A percentile compares a stretch with the other conserved stretches of the same genome.
Evolutionary conservation across 2,329 filamentous ascomycete genomes (phyloP).

Genomic region (Scopulariopsis brevicaulis): DNA sequence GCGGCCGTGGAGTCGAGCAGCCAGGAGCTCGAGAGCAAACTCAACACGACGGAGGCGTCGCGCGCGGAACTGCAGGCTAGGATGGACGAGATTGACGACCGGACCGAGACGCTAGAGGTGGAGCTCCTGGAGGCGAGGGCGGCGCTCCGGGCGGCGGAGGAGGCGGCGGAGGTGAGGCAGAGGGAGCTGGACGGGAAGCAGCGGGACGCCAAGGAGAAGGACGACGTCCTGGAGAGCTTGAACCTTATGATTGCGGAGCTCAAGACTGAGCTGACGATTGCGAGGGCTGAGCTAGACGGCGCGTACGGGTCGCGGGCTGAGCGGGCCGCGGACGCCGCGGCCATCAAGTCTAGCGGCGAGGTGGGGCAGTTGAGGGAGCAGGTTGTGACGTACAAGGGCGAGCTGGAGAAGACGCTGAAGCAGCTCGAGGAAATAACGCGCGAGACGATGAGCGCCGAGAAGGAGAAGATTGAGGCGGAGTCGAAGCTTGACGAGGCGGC

Average conservation of each 20-base stretch:
- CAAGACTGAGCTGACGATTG: conserved; percentile 50
- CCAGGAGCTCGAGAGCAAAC: conserved; percentile 6
- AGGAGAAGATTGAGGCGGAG: conserved; percentile 35
- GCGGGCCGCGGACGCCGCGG: conserved; percentile 45
- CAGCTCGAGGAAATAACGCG: conserved; percentile 42
- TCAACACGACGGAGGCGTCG: conserved; percentile 6
- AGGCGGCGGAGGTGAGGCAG: conserved; percentile 23
- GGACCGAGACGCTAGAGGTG: conserved; percentile 22
- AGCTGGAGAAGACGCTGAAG: conserved; percentile 36
- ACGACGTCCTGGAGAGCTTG: conserved; percentile 36
- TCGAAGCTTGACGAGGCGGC: conserved; percentile 26
- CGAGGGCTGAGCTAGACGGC: conserved; percentile 49
- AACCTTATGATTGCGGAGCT: conserved; percentile 43
- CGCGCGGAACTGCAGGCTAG: conserved; percentile 9
- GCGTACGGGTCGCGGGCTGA: conserved; percentile 48
- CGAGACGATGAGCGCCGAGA: conserved; percentile 37
- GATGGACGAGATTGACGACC: conserved; percentile 14
- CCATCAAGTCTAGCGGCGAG: conserved; percentile 35
- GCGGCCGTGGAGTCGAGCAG: conserved; percentile 24
- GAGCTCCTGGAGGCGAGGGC: conserved; percentile 20
- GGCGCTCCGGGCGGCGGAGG: conserved; percentile 25
- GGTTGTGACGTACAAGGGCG: conserved; percentile 35
- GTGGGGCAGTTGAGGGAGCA: conserved; percentile 32
- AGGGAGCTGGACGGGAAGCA: conserved; percentile 26
- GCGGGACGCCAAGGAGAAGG: conserved; percentile 30